These are phyloP conservation scores for Colletotrichum destructivum DNA, from an alignment of 2,329 filamentous ascomycete genomes.

Conservation along the genomic window DNA sequence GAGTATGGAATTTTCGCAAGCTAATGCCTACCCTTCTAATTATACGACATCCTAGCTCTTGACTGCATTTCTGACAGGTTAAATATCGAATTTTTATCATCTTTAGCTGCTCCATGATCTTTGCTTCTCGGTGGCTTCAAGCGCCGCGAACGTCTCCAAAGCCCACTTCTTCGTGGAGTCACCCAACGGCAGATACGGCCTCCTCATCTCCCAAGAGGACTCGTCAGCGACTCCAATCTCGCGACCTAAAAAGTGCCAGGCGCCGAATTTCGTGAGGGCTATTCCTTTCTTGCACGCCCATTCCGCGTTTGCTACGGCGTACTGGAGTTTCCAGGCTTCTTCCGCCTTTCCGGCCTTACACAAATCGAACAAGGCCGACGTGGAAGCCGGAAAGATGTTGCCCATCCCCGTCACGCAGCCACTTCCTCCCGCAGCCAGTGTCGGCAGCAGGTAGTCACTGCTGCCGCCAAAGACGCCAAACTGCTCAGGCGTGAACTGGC, in stretches of 20 bases:
- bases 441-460: conserved; percentile 60
- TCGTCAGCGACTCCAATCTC: conserved; percentile 54
- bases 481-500: conserved; percentile 54
- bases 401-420: conserved; percentile 63
- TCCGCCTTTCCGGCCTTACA: conserved; percentile 56
- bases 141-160: conserved; percentile 56
- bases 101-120: conserved; percentile 28
- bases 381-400: conserved; percentile 62
- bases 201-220: conserved; percentile 57
- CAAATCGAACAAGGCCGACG: conserved; percentile 57
- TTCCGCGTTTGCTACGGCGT: conserved; percentile 61
- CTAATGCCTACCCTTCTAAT: no score
- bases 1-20: no score
- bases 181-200: conserved; percentile 57
- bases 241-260: conserved; percentile 58
- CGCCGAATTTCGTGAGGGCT: conserved; percentile 62
- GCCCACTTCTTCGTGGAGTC: conserved; percentile 60
- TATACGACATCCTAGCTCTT: no score
- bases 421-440: conserved; percentile 55
- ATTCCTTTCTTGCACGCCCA: conserved; percentile 67
- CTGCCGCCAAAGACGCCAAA: conserved; percentile 62
- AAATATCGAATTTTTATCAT: accelerated
- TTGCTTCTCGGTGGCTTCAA: conserved; percentile 52
- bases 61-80: background rate
- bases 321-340: conserved; percentile 58